Evolutionary conservation across 2,329 filamentous ascomycete genomes (phyloP).

Genomic region (Pseudocercospora vitis): DNA sequence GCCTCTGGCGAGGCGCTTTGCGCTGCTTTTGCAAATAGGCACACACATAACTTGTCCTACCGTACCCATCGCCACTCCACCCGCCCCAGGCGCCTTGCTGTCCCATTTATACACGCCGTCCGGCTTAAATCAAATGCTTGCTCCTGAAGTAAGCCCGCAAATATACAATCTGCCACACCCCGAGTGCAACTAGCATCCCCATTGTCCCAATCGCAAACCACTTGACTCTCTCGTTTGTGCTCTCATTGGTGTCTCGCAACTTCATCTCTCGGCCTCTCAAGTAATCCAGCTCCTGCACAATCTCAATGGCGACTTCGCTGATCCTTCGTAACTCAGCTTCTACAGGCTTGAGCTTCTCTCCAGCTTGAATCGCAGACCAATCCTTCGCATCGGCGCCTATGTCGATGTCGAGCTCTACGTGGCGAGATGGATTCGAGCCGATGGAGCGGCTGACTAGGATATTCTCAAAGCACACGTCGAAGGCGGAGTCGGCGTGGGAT

Average conservation of each 20-base stretch:
- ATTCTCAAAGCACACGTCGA: constrained; percentile 97
- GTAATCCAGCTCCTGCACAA: constrained; percentile 96
- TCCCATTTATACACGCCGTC: background rate
- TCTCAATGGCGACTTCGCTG: constrained; percentile 84
- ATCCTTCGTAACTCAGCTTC: constrained; percentile 92
- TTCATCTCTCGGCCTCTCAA: constrained; percentile 86
- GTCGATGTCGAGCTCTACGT: constrained; percentile 90
- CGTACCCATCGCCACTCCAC: background rate
- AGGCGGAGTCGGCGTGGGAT: constrained; percentile 83
- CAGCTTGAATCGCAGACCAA: constrained; percentile 93
- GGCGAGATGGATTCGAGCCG: constrained; percentile 58
- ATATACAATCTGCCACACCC: constrained; percentile 97
- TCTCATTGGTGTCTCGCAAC: constrained; percentile 97
- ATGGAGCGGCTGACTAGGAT: constrained; percentile 56
- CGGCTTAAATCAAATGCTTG: constrained; percentile 53
- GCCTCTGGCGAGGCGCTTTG: background rate
- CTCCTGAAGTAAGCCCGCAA: constrained; percentile 93
- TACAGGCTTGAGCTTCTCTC: constrained; percentile 95
- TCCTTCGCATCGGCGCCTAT: constrained; percentile 97
- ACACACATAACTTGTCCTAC: background rate
- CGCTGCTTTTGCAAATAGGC: constrained; percentile 2
- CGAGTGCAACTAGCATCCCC: constrained; percentile 82
- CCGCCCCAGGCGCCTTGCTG: background rate
- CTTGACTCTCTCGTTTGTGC: constrained; percentile 97
- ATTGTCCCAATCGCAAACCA: constrained; percentile 97